Evolutionary conservation across 106 monocot species (phyloP).

Genomic region (Allium fistulosum): DNA sequence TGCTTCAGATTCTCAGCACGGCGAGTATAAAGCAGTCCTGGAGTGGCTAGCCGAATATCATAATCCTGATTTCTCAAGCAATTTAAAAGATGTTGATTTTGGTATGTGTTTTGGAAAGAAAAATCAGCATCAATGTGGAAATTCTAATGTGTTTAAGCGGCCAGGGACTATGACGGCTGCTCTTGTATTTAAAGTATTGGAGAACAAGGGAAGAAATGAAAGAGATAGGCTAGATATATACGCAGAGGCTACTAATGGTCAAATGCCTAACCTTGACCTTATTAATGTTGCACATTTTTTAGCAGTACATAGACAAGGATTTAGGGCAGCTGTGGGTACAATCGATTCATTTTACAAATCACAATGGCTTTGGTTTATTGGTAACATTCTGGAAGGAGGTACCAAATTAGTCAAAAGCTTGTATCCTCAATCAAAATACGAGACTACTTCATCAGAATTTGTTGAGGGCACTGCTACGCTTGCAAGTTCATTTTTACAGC

Average conservation of each 20-base stretch:
- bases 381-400: constrained; percentile 38
- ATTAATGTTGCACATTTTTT: constrained; percentile 80
- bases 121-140: constrained; percentile 6
- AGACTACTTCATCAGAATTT: constrained; percentile 49
- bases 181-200: constrained; percentile 63
- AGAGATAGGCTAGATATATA: constrained; percentile 64
- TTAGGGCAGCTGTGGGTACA: constrained; percentile 52
- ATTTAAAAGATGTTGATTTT: constrained; percentile 13
- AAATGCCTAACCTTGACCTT: constrained; percentile 95
- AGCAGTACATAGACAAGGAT: constrained; percentile 82
- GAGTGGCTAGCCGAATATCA: constrained; percentile 80
- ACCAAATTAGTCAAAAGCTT: constrained; percentile 42
- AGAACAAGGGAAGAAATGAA: constrained; percentile 30
- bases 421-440: constrained; percentile 60
- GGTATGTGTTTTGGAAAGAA: constrained; percentile 26
- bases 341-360: constrained; percentile 40
- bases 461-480: constrained; percentile 71
- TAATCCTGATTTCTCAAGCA: constrained; percentile 48
- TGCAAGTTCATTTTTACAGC: constrained; percentile 72
- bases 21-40: constrained; percentile 67
- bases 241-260: constrained; percentile 94
- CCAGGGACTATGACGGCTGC: constrained; percentile 89
- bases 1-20: constrained; percentile 74
- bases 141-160: constrained; percentile 51
- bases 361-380: constrained; percentile 36